Conservation (phyloP, 1,284 basidiomycete species). For the Sporisorium reilianum region DNA sequence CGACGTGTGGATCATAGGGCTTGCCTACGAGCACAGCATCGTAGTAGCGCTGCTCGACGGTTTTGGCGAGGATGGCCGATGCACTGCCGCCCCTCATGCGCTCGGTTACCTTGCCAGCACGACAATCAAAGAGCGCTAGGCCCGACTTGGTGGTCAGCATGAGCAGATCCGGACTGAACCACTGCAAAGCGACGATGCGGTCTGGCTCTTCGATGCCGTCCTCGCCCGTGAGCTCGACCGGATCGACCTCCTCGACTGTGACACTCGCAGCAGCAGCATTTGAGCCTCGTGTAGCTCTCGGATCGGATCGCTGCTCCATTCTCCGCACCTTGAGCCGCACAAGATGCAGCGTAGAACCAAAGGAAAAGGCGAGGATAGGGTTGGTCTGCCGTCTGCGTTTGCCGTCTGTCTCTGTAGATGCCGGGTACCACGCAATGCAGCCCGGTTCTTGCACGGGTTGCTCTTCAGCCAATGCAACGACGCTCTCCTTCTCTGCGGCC, state of each 20-base stretch:
- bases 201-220: slow-evolving; percentile 58
- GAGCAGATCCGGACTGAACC: slow-evolving; percentile 70
- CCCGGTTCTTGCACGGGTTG: slow-evolving; percentile 18
- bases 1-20: slow-evolving; percentile 23
- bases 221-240: slow-evolving; percentile 39
- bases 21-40: slow-evolving; percentile 36
- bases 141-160: slow-evolving; percentile 44
- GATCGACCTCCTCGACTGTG: slow-evolving; percentile 39
- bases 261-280: neutral
- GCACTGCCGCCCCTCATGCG: slow-evolving; percentile 64
- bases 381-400: slow-evolving; percentile 45
- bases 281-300: slow-evolving; percentile 3
- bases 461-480: slow-evolving; percentile 1
- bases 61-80: slow-evolving; percentile 64
- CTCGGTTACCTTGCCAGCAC: slow-evolving; percentile 53
- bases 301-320: slow-evolving; percentile 24
- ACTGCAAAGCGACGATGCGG: slow-evolving; percentile 71
- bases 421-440: slow-evolving; percentile 62
- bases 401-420: slow-evolving; percentile 45
- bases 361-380: slow-evolving; percentile 61
- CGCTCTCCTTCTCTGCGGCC: slow-evolving; percentile 16
- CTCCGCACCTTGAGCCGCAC: slow-evolving; percentile 48
- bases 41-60: slow-evolving; percentile 44
- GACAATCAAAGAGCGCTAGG: slow-evolving; percentile 55
- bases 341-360: slow-evolving; percentile 52